Evolutionary conservation across 164 flowering plant genomes (phyloP).

Genomic region (Aristolochia contorta): DNA sequence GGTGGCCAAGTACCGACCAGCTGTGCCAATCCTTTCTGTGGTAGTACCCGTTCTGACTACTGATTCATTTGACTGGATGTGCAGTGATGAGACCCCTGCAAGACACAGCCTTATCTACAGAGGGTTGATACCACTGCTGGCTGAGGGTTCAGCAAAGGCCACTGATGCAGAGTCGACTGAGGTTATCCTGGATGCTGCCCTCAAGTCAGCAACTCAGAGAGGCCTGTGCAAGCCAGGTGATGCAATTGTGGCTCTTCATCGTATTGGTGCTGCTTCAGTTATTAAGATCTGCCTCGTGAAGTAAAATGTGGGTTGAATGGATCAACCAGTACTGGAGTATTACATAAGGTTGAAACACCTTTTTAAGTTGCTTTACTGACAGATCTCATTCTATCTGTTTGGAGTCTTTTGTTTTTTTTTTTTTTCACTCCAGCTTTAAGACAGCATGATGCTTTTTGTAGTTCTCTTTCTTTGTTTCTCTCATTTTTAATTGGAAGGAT

Average conservation of each 20-base stretch:
- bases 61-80: conserved; percentile 70
- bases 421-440: too few relatives aligned
- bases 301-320: conserved; percentile 6
- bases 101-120: conserved; percentile 73
- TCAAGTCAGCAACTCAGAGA: conserved; percentile 42
- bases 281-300: conserved; percentile 43
- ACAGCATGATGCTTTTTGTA: too few relatives aligned
- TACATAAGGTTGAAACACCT: too few relatives aligned
- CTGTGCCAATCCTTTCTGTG: conserved; percentile 73
- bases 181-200: conserved; percentile 71
- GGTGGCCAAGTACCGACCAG: conserved; percentile 86
- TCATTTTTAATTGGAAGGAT: too few relatives aligned
- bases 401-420: too few relatives aligned
- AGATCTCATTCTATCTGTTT: too few relatives aligned
- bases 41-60: conserved; percentile 74
- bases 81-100: conserved; percentile 78
- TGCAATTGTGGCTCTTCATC: conserved; percentile 41
- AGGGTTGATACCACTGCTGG: conserved; percentile 64
- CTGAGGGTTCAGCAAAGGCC: conserved; percentile 81
- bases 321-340: not conserved
- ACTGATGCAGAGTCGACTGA: conserved; percentile 82
- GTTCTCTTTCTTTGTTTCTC: too few relatives aligned
- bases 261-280: conserved; percentile 40
- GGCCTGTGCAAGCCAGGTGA: conserved; percentile 45
- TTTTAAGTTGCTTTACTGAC: too few relatives aligned